A percentile compares a stretch with the other conserved stretches of the same genome.
These are phyloP conservation scores for Ophiorrhiza pumila DNA, from an alignment of 257 asterid genomes.

Conservation along the genomic window DNA sequence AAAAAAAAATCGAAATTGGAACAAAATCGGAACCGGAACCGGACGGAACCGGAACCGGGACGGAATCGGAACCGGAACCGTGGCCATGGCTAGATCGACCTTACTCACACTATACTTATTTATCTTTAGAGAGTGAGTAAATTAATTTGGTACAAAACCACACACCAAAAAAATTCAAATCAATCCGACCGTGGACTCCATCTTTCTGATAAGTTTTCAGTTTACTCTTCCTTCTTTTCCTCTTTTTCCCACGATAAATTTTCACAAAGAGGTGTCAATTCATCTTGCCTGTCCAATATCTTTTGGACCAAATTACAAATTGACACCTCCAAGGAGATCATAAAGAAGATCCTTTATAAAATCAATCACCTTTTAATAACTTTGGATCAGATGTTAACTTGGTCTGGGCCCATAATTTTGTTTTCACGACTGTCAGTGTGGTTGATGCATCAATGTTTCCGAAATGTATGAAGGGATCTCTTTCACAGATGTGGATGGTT, in stretches of 20 bases:
- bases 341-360: slow-evolving; percentile 12
- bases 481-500: not conserved
- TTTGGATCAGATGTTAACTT: not conserved
- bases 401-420: not conserved
- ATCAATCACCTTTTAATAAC: slow-evolving; percentile 8
- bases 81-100: too few relatives aligned
- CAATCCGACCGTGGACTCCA: too few relatives aligned
- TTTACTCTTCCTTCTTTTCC: slow-evolving; percentile 4
- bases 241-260: not conserved
- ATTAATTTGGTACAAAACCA: too few relatives aligned
- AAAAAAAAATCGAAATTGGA: too few relatives aligned
- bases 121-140: too few relatives aligned
- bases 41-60: too few relatives aligned
- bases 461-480: not conserved
- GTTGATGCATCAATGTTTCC: not conserved
- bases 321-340: slow-evolving; percentile 18
- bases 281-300: too few relatives aligned
- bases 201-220: not conserved
- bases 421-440: not conserved
- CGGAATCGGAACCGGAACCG: too few relatives aligned
- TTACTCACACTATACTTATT: too few relatives aligned
- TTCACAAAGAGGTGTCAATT: not conserved
- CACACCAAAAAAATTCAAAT: too few relatives aligned
- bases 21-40: too few relatives aligned
- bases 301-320: slow-evolving; percentile 9